Evolutionary conservation across 306 rosid genomes (phyloP), one percentile per base, ranked within the genome.

Genomic region (Clitoria ternatea): DNA sequence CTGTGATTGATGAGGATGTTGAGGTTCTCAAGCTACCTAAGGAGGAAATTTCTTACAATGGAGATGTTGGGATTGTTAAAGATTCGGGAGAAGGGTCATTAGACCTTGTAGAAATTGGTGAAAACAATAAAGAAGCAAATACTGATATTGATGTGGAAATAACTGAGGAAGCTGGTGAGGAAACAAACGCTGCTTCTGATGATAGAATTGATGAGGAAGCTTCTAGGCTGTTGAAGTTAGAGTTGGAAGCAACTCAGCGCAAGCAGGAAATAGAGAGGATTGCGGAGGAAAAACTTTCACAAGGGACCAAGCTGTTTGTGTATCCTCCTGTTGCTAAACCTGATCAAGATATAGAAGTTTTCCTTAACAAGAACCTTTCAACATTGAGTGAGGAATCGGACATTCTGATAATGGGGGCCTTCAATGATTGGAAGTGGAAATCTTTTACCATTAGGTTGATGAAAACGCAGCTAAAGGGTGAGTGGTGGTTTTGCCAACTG

Each of bases 381-480:
- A 74, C 86, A 26, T 78, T 94, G 72, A 78, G 71, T 54, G 82
- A 83, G 30, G 97, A 91, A 78, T 77, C 82, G 1, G 85, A 91
- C 24, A 72, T 94, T 77, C 66, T 85, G 50, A 86, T 94, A 43
- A 89, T 87, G 90, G 99, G 96, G 73, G 96, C 91, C 50, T 91
- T 89, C 78, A 94, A 94, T 72, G 91, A 87, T 70, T 91, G 99
- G 99, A 85, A 40, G 60, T 94, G 97, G 96, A 94, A 89, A 80
- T 83, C 95, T 75, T 91, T 90, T 76, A 83, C 88, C 2, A 18
- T 47, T 35, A 82, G 82, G 82, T 81, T 94, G 69, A 75, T 54
- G 72, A 84, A 81, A 82, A 69, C 96, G 9, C 55, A 57, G 63
- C 77, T 85, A 24, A 78, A 70, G 30, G 96, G 88, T 56, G 95